These are phyloP conservation scores for Metschnikowia picachoensis DNA, from an alignment of 805 yeast genomes.

Conservation along the genomic window DNA sequence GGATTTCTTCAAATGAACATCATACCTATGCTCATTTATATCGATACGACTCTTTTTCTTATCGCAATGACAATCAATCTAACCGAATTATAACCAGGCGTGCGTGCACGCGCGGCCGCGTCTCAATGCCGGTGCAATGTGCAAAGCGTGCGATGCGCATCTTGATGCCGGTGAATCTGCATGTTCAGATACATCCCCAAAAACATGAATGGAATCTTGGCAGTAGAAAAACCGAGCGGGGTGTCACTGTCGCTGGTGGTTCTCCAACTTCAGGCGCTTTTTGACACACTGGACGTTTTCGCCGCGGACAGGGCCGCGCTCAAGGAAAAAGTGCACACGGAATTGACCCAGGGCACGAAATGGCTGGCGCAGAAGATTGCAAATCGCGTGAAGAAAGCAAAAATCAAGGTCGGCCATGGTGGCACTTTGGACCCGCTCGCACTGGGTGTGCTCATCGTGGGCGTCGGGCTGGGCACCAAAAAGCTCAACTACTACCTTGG, in stretches of 20 bases:
- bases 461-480: slow-evolving; percentile 92
- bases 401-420: slow-evolving; percentile 94
- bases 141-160: background rate
- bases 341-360: slow-evolving; percentile 34
- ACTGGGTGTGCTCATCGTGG: slow-evolving; percentile 88
- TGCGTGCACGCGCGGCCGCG: too few species aligned
- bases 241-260: slow-evolving; percentile 75
- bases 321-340: slow-evolving; percentile 41
- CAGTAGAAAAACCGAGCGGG: slow-evolving; percentile 86
- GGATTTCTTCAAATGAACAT: too few species aligned
- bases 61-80: too few species aligned
- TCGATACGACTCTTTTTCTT: background rate
- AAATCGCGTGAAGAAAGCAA: slow-evolving; percentile 48
- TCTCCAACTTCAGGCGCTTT: slow-evolving; percentile 56
- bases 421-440: slow-evolving; percentile 97
- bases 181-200: slow-evolving; percentile 1
- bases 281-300: slow-evolving; percentile 59
- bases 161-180: background rate
- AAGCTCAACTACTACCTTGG: slow-evolving; percentile 65
- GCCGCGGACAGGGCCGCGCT: slow-evolving; percentile 49
- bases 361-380: slow-evolving; percentile 47
- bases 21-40: too few species aligned
- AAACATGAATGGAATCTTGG: slow-evolving; percentile 87
- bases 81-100: too few species aligned
- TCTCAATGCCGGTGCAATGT: background rate